Percentiles rank a stretch among this genome's conserved stretches.
Conservation (phyloP, 331 rosid species). For the Spiraea crenata region DNA sequence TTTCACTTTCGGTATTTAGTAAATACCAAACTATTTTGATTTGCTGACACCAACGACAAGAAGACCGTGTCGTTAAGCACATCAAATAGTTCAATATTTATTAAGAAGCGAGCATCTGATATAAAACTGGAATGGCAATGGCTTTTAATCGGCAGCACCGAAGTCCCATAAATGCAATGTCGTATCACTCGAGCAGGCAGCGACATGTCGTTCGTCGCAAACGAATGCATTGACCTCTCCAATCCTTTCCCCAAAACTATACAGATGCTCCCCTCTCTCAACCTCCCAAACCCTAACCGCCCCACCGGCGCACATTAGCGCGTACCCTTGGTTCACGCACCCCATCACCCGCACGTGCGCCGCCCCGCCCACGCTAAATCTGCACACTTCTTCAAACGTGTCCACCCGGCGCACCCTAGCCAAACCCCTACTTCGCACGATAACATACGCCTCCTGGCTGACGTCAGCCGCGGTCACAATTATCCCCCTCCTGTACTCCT, state of each 20-base stretch:
- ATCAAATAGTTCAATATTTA: too few relatives aligned
- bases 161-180: slow-evolving; percentile 69
- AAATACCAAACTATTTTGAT: too few relatives aligned
- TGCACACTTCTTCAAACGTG: slow-evolving; percentile 43
- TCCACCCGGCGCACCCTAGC: slow-evolving; percentile 48
- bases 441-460: slow-evolving; percentile 36
- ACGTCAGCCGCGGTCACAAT: slow-evolving; percentile 57
- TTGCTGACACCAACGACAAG: too few relatives aligned
- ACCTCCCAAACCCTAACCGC: slow-evolving; percentile 53
- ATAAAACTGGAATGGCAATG: background rate
- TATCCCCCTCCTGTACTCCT: slow-evolving; percentile 31
- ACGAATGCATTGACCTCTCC: slow-evolving; percentile 42
- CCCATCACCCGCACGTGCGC: slow-evolving; percentile 46
- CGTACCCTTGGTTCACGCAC: slow-evolving; percentile 56
- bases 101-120: too few relatives aligned
- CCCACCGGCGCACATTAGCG: slow-evolving; percentile 41
- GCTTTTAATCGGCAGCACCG: slow-evolving; percentile 31
- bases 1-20: too few relatives aligned
- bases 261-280: slow-evolving; percentile 19
- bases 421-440: slow-evolving; percentile 40
- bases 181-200: slow-evolving; percentile 19
- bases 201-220: slow-evolving; percentile 66
- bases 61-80: too few relatives aligned
- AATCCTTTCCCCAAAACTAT: slow-evolving; percentile 17
- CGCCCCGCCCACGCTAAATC: slow-evolving; percentile 31